phyloP scores from a whole-genome alignment of 768 basidiomycete genomes.

The Lentinula sp. region DNA sequence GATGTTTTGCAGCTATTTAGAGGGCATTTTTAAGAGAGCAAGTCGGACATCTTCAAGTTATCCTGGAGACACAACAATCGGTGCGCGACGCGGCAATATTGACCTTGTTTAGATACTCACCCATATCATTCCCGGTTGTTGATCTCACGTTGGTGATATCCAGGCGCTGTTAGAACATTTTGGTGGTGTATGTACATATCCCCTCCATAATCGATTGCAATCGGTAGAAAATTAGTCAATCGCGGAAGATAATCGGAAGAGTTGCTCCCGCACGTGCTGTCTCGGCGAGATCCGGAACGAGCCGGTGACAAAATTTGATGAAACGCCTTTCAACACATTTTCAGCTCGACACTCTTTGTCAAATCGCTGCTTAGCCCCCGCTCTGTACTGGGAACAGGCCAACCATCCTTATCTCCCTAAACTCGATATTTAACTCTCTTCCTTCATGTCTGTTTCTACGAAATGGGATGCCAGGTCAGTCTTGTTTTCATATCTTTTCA shows the following conservation, averaged over 20 bases:
- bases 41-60: no score
- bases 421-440: not conserved
- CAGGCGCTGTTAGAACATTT: no score
- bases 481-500: not conserved
- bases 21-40: no score
- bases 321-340: not conserved
- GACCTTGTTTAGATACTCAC: no score
- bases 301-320: not conserved
- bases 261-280: not conserved
- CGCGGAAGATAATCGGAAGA: not conserved
- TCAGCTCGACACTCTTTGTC: not conserved
- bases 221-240: no score
- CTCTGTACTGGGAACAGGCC: conserved; percentile 6
- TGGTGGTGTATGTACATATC: no score
- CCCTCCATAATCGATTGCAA: no score
- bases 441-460: conserved; percentile 9
- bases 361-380: not conserved
- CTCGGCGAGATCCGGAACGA: not conserved
- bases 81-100: no score
- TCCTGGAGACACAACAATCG: no score
- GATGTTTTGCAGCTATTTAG: no score
- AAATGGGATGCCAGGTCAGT: conserved; percentile 11
- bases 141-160: no score
- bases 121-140: no score
- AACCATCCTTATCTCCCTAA: not conserved